Percentiles rank a stretch among this genome's conserved stretches.
These are phyloP conservation scores for Boletus barrowsii DNA, from an alignment of 768 basidiomycete genomes.

Conservation along the genomic window DNA sequence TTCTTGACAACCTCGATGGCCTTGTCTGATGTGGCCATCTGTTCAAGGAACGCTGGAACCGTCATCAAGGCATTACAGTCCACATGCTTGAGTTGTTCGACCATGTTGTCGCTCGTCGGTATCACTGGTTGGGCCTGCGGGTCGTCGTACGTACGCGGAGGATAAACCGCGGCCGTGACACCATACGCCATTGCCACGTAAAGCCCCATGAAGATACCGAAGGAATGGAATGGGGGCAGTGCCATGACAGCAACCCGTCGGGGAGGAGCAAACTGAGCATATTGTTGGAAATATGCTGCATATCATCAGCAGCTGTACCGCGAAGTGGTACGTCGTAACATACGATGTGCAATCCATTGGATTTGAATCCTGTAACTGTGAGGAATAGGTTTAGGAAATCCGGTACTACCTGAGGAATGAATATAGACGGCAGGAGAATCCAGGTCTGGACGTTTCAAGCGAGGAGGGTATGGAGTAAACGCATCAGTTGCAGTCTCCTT, in stretches of 20 bases:
- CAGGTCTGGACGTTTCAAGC: slow-evolving; percentile 13
- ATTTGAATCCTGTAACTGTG: slow-evolving; percentile 33
- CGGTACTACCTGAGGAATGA: slow-evolving; percentile 51
- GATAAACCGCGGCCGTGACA: slow-evolving; percentile 21
- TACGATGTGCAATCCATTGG: slow-evolving; percentile 37
- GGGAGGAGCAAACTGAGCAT: slow-evolving; percentile 8
- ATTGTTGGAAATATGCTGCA: slow-evolving; percentile 3
- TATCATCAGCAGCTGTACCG: background rate
- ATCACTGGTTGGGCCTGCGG: slow-evolving; percentile 30
- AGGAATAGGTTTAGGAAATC: slow-evolving; percentile 46
- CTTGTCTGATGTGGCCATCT: slow-evolving; percentile 30
- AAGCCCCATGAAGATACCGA: slow-evolving; percentile 16
- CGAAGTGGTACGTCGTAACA: slow-evolving; percentile 1
- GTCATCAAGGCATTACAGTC: slow-evolving; percentile 32
- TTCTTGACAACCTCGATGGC: slow-evolving; percentile 25
- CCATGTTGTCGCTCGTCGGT: slow-evolving; percentile 39
- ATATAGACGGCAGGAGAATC: slow-evolving; percentile 43
- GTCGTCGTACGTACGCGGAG: slow-evolving; percentile 24
- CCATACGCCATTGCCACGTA: slow-evolving; percentile 19
- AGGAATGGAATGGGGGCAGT: slow-evolving; percentile 28
- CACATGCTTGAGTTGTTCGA: slow-evolving; percentile 32
- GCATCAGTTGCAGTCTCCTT: slow-evolving; percentile 22
- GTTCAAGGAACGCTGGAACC: slow-evolving; percentile 39
- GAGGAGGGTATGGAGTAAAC: slow-evolving; percentile 17
- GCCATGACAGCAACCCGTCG: slow-evolving; percentile 22